phyloP scores from a whole-genome alignment of 257 asterid genomes.

The Solanum okadae region DNA sequence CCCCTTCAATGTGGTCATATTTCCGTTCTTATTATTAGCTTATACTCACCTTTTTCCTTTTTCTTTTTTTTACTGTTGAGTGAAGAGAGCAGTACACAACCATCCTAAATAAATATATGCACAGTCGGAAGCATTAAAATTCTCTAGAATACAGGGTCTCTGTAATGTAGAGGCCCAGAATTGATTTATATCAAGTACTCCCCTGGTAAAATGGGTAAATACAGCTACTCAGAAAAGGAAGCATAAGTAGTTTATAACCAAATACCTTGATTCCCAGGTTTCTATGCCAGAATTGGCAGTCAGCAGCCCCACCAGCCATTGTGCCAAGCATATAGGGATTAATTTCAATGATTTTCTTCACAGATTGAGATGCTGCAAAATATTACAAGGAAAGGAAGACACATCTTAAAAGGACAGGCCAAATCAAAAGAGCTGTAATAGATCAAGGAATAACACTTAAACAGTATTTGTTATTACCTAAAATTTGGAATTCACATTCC shows the following conservation, averaged over 20 bases:
- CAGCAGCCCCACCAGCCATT: conserved; percentile 98
- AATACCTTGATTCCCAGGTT: conserved; percentile 74
- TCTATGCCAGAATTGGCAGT: conserved; percentile 93
- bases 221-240: not conserved
- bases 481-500: not conserved
- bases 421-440: not conserved
- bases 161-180: not conserved
- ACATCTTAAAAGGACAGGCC: not conserved
- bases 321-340: conserved; percentile 93
- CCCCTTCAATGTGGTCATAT: not conserved
- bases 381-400: not conserved
- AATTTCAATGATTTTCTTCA: conserved; percentile 83
- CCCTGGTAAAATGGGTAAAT: not conserved
- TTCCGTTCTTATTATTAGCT: not conserved
- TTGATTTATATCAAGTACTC: not conserved
- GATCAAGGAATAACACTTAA: not conserved
- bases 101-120: not conserved
- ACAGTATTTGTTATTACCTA: not conserved
- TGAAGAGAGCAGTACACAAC: not conserved
- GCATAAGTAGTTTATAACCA: not conserved
- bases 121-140: not conserved
- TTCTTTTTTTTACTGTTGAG: not conserved
- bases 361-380: conserved; percentile 74
- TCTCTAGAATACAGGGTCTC: not conserved
- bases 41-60: not conserved